A percentile compares a stretch with the other conserved stretches of the same genome.
phyloP scores from a whole-genome alignment of 2,329 filamentous ascomycete genomes.

The Talaromyces sp. region DNA sequence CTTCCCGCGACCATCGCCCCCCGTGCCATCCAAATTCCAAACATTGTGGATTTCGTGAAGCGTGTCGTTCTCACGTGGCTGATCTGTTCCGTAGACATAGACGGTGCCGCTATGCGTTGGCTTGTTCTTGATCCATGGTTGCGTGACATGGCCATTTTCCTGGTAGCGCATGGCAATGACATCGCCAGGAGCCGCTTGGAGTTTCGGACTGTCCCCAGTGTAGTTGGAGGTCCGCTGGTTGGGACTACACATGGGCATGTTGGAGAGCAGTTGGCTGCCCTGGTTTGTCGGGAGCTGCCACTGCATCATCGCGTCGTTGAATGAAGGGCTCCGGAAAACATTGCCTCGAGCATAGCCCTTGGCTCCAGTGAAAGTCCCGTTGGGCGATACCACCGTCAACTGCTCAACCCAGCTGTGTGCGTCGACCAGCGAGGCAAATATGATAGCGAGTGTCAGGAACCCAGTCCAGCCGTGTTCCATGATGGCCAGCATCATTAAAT shows the following conservation, averaged over 20 bases:
- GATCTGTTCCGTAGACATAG: conserved; percentile 66
- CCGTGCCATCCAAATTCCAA: conserved; percentile 76
- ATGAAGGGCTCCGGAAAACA: conserved; percentile 53
- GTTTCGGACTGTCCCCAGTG: conserved; percentile 55
- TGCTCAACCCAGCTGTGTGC: conserved; percentile 83
- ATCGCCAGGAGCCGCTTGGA: conserved; percentile 57
- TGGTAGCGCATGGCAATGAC: conserved; percentile 62
- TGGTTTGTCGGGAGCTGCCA: conserved; percentile 58
- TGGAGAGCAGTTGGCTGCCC: conserved; percentile 42
- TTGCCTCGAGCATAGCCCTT: conserved; percentile 73
- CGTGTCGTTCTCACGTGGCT: conserved; percentile 56
- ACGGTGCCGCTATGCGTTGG: conserved; percentile 65
- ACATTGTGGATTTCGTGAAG: conserved; percentile 61
- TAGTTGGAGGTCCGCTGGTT: conserved; percentile 59
- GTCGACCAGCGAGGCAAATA: conserved; percentile 22
- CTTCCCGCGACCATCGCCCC: conserved; percentile 71
- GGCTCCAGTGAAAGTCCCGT: conserved; percentile 67
- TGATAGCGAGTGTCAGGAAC: conserved; percentile 10
- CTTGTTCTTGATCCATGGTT: conserved; percentile 54
- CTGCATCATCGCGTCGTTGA: conserved; percentile 55
- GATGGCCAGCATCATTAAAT: conserved; percentile 8
- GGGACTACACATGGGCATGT: conserved; percentile 59
- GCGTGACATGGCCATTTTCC: conserved; percentile 72
- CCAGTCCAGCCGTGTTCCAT: conserved; percentile 8
- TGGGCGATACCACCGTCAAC: conserved; percentile 63